Evolutionary conservation across 192 early-diverging fungal species (phyloP), one percentile per base, ranked within the genome.

Genomic region (Rhizoclosmatium globosum): DNA sequence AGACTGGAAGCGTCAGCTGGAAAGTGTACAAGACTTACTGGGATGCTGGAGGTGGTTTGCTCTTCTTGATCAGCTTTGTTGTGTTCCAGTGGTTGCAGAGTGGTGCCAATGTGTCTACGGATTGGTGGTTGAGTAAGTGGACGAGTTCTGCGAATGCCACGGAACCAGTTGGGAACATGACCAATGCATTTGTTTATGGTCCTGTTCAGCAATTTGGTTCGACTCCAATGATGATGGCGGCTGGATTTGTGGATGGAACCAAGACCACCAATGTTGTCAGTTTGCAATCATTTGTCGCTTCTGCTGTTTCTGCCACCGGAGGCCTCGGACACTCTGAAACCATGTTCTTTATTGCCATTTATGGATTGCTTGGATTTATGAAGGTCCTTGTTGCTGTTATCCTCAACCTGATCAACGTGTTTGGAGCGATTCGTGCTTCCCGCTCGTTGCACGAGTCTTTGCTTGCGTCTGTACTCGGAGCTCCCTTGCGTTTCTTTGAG

Each of bases 401-500:
- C 31, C 59, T 86, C 23, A 50, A 64, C 38, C 60, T 83, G 46
- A 74, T 83, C 47, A 69, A 72, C 19, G 53, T 75, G 31, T 66
- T 85, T 64, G 79, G 76, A 21, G 66, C 82, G 21, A 47, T 79
- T 11, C 50, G 47, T 3, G 85, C 85, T 41, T 74, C 85, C 1
- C 19, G 71, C 0, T 47, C 41, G 1, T 38, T 86, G 11, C 85
- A 86, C 77, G 46, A 75, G 6, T 58, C 69, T 4, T 42, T 86
- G 39, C 44, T 86, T 11, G 47, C 83, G 53, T 82, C 82, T 21
- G 76, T 85, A 4, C 67, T 82, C 17, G 56, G 64, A 9, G 86
- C 84, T 15, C 87, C 86, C n/a, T 81, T 88, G 78, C 62, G 77
- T 2, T 88, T 86, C 61, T 88, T 74, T 68, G 86, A 86, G 47